Base-by-base conservation (phyloP, 306 rosid genomes). In the Fagus crenata region DNA sequence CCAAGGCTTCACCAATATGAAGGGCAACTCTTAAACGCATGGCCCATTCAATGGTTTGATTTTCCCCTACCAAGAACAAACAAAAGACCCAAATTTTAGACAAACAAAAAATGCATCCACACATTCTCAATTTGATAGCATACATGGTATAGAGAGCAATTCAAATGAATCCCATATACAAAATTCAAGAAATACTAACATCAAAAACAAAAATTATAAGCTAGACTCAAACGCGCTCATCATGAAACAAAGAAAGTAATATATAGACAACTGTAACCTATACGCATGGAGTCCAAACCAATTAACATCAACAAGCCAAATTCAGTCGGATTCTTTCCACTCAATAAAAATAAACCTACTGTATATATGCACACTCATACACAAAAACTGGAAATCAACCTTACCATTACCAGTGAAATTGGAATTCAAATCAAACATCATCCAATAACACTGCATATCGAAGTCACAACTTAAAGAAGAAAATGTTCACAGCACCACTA, bases 31-130 rank as follows among this genome's bases (percentile, higher is more conserved):
- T 89, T 79, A 89, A 84, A 41, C 99, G 96, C 99, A 95, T 92
- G 79, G 97, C 90, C 99, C 98, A 92, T 83, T 92, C 98, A 85
- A 95, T 91, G 13, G 97, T 89, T 83, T 95, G 99, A 81, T 86
- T 88, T 82, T 95, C 99, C 97, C 97, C 99, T 95, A 85, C 58
- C 79, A 40, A 64, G 40, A 82, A 67, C 72, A 79, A 69, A 40
- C 59, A 9, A 69, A 13, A 80, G 41, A 12, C 77, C 77, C 67
- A 79, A 35, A 78, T 63, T 73, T 5, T 33, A 61, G 64, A 67
- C 41, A 42, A 82, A 54, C 64, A 32, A 54, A 54, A n/a, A 71
- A 65, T 67, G 49, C 59, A 46, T 49, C 54, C 67, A 35, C 68
- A 18, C 59, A 36, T 22, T 28, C 78, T 73, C 60, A 53, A 65